Conservation (phyloP, 345 rosid species). For the Ailanthus altissimus region DNA sequence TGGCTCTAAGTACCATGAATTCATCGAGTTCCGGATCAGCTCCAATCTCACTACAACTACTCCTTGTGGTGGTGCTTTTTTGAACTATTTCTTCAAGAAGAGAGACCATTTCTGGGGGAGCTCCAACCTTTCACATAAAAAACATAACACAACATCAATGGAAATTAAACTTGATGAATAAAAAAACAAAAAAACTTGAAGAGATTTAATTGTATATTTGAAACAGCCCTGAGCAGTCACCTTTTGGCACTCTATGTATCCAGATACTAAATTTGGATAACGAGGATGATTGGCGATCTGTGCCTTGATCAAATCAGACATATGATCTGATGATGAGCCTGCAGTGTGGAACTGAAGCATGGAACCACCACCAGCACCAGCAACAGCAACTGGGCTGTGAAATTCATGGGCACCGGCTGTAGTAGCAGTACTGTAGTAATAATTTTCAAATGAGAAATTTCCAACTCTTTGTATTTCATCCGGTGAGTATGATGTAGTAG, state of each 20-base stretch:
- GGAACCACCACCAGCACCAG: conserved; percentile 13
- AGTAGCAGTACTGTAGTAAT: neutral
- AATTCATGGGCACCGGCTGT: conserved; percentile 14
- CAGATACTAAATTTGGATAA: conserved; percentile 59
- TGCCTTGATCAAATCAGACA: conserved; percentile 47
- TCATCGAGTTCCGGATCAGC: conserved; percentile 68
- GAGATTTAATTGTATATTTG: neutral
- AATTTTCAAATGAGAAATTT: conserved; percentile 13
- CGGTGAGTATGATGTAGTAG: conserved; percentile 13
- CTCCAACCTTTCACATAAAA: conserved; percentile 52
- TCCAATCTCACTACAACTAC: conserved; percentile 39
- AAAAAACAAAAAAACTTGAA: neutral
- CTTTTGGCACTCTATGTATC: conserved; percentile 62
- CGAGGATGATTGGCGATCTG: conserved; percentile 68
- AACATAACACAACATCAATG: neutral
- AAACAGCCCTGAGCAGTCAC: conserved; percentile 23
- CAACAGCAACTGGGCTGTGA: conserved; percentile 12
- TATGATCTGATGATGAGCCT: conserved; percentile 29
- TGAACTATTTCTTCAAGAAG: conserved; percentile 52
- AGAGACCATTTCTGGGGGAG: conserved; percentile 50
- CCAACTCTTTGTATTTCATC: conserved; percentile 13
- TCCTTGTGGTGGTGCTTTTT: conserved; percentile 30
- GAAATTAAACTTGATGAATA: neutral
- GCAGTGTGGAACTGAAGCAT: conserved; percentile 30
- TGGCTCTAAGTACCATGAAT: conserved; percentile 52